These are phyloP conservation scores for Cornus kousa DNA, from an alignment of 148 eudicot genomes.

Conservation along the genomic window DNA sequence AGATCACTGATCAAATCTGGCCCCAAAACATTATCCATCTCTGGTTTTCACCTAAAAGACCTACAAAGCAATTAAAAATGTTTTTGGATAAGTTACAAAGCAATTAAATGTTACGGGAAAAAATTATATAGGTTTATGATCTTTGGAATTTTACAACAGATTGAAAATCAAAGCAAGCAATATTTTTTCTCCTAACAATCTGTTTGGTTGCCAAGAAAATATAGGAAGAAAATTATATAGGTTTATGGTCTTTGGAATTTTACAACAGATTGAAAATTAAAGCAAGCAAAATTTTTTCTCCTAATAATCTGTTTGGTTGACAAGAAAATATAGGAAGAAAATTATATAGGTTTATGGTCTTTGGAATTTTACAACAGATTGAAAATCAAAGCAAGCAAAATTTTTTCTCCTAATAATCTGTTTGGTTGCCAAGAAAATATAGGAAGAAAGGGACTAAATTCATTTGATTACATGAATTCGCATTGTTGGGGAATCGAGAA, in stretches of 20 bases:
- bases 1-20: constrained; percentile 30
- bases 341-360: neutral
- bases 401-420: neutral
- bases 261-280: no score
- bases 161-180: no score
- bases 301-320: no score
- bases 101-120: neutral
- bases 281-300: no score
- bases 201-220: no score
- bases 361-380: neutral
- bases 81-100: neutral
- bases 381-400: neutral
- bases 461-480: neutral
- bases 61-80: constrained; percentile 2
- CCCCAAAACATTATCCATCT: constrained; percentile 16
- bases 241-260: no score
- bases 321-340: no score
- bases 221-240: no score
- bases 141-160: no score
- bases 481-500: neutral
- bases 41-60: neutral
- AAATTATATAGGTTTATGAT: no score
- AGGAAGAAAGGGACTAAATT: neutral
- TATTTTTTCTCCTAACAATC: no score
- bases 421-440: neutral